phyloP scores from a whole-genome alignment of 345 rosid genomes.

The Arabidopsis thaliana region TAIR10.1 NC_003071.7:7670001-7670500 shows the following conservation, averaged over 20 bases:
- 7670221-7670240: constrained; percentile 29
- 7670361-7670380: background rate
- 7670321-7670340: constrained; percentile 16
- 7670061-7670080: constrained; percentile 19
- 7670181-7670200: constrained; percentile 75
- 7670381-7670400: constrained; percentile 32
- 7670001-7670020: background rate
- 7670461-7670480: constrained; percentile 9
- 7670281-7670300: constrained; percentile 13
- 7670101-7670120: constrained; percentile 78
- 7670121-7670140: constrained; percentile 63
- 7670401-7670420: constrained; percentile 32
- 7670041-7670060: background rate
- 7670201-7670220: constrained; percentile 54
- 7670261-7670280: constrained; percentile 31
- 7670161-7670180: constrained; percentile 54
- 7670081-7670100: constrained; percentile 87
- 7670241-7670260: constrained; percentile 42
- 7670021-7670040: background rate
- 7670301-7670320: constrained; percentile 30
- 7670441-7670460: constrained; percentile 44
- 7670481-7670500: constrained; percentile 15
- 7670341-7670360: background rate
- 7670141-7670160: constrained; percentile 44
- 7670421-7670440: constrained; percentile 31